phyloP scores from a whole-genome alignment of 202 grass and related monocot species.

The Carex sylvatica region DNA sequence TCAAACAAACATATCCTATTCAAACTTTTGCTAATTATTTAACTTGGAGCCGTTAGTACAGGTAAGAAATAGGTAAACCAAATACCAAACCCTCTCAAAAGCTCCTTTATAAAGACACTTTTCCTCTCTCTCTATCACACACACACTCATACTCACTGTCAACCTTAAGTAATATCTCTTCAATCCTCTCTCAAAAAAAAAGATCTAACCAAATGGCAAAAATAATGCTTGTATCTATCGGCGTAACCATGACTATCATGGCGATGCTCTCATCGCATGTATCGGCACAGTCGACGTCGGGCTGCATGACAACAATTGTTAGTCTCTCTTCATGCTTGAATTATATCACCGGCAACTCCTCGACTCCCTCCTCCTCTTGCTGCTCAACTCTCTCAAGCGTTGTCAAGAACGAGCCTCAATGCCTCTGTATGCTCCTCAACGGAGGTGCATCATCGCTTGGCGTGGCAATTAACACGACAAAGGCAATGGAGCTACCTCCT shows the following conservation, averaged over 20 bases:
- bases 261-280: not conserved
- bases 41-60: constrained; percentile 13
- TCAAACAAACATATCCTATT: not conserved
- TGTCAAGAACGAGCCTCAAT: constrained; percentile 49
- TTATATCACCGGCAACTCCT: constrained; percentile 56
- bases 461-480: constrained; percentile 24
- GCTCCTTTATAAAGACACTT: constrained; percentile 22
- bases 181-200: not conserved
- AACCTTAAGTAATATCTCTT: not conserved
- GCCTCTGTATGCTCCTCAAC: constrained; percentile 43
- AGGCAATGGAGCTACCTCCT: constrained; percentile 30
- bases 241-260: constrained; percentile 30
- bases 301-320: constrained; percentile 41
- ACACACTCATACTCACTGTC: not conserved
- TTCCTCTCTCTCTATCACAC: not conserved
- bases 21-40: constrained; percentile 22
- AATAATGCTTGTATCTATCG: not conserved
- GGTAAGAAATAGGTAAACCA: constrained; percentile 30
- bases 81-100: constrained; percentile 7
- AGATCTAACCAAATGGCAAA: not conserved
- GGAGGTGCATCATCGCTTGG: constrained; percentile 26
- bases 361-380: constrained; percentile 45
- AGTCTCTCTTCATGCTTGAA: constrained; percentile 52
- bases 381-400: constrained; percentile 39
- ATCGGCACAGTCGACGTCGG: constrained; percentile 40